phyloP scores from a whole-genome alignment of 1,284 basidiomycete genomes.

The Ustilago crameri region DNA sequence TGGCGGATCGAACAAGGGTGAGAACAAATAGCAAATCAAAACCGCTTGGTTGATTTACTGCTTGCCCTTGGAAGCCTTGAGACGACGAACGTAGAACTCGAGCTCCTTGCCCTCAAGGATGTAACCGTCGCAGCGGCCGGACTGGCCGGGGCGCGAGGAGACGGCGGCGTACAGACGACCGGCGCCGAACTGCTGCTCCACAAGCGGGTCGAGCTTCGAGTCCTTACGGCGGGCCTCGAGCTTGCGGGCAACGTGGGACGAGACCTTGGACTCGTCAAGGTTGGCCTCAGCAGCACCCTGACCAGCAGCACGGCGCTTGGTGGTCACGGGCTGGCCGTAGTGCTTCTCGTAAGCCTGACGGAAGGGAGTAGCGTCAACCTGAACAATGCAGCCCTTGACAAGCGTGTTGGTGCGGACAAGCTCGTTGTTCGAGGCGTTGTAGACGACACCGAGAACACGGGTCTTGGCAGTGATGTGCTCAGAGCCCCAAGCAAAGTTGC shows the following conservation, averaged over 20 bases:
- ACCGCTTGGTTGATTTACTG: slow-evolving; percentile 30
- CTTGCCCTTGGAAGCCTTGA: slow-evolving; percentile 62
- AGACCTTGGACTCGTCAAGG: slow-evolving; percentile 59
- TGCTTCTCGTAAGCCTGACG: slow-evolving; percentile 68
- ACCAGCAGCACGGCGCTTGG: slow-evolving; percentile 63
- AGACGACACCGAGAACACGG: slow-evolving; percentile 68
- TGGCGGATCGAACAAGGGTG: background rate
- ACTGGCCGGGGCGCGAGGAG: slow-evolving; percentile 65
- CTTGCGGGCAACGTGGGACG: slow-evolving; percentile 58
- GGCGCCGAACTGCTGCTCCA: slow-evolving; percentile 68
- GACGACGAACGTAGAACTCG: slow-evolving; percentile 66
- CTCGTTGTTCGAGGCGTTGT: slow-evolving; percentile 69
- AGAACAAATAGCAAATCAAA: background rate
- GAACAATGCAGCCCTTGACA: slow-evolving; percentile 67
- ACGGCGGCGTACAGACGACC: slow-evolving; percentile 67
- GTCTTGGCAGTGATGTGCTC: slow-evolving; percentile 68
- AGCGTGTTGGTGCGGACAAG: slow-evolving; percentile 68
- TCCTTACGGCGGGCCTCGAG: slow-evolving; percentile 62
- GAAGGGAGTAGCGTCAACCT: slow-evolving; percentile 68
- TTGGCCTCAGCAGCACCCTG: slow-evolving; percentile 57
- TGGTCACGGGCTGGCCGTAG: slow-evolving; percentile 68
- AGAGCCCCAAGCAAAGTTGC: slow-evolving; percentile 68
- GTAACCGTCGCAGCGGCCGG: slow-evolving; percentile 66
- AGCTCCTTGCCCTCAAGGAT: slow-evolving; percentile 68
- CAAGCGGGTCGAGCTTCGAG: slow-evolving; percentile 64